Evolutionary conservation across 2,329 filamentous ascomycete species (phyloP).

Genomic region (Tolypocladium endophyticum): DNA sequence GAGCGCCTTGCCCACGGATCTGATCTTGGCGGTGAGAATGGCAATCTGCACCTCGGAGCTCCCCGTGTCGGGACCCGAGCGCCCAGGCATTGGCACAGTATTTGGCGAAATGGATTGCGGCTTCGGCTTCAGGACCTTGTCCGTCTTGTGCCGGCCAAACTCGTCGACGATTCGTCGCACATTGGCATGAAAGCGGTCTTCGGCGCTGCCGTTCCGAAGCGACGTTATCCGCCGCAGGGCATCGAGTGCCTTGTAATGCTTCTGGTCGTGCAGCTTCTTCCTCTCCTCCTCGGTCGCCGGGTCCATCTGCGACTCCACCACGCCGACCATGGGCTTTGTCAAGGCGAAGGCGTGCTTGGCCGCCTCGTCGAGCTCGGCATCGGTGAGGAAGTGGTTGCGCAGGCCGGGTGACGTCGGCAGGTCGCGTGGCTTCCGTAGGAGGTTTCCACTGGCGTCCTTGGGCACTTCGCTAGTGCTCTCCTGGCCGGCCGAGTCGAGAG

Average conservation of each 20-base stretch:
- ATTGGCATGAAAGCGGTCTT: slow-evolving; percentile 73
- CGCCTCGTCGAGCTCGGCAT: slow-evolving; percentile 55
- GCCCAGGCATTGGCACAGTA: slow-evolving; percentile 30
- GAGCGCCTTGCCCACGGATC: slow-evolving; percentile 63
- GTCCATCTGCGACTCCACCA: slow-evolving; percentile 27
- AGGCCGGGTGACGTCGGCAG: slow-evolving; percentile 39
- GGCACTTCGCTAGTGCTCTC: slow-evolving; percentile 21
- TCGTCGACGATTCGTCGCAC: slow-evolving; percentile 73
- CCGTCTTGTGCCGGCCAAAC: slow-evolving; percentile 88
- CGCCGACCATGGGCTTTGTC: slow-evolving; percentile 43
- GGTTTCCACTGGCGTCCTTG: slow-evolving; percentile 30
- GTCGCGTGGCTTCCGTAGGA: slow-evolving; percentile 24
- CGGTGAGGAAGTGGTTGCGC: slow-evolving; percentile 68
- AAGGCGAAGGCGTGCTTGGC: slow-evolving; percentile 58
- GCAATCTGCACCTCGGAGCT: slow-evolving; percentile 97
- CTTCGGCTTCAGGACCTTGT: slow-evolving; percentile 55
- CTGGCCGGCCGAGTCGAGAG: slow-evolving; percentile 58
- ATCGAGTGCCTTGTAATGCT: slow-evolving; percentile 58
- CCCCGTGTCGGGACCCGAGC: slow-evolving; percentile 86
- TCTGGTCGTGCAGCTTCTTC: slow-evolving; percentile 34
- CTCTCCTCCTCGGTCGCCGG: slow-evolving; percentile 25
- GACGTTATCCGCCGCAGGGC: slow-evolving; percentile 72
- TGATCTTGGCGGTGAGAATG: slow-evolving; percentile 89
- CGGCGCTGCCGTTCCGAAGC: slow-evolving; percentile 65
- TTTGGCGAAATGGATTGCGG: slow-evolving; percentile 33